Evolutionary conservation across 768 basidiomycete species (phyloP).

Genomic region (Tulasnella sp.): DNA sequence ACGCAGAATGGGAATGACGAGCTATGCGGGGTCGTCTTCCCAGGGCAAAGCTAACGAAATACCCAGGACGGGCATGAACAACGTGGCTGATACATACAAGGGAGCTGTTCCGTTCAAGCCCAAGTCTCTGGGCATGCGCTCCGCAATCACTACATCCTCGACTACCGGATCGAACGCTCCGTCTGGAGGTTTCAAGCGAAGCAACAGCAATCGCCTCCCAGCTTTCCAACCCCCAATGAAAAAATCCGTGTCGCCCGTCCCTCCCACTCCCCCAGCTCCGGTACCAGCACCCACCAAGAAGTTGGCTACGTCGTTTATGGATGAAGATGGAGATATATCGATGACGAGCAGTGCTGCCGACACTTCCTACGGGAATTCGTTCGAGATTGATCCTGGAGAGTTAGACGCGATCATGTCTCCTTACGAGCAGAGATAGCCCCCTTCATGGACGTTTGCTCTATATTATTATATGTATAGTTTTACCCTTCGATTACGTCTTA

Average conservation of each 20-base stretch:
- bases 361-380: slow-evolving; percentile 1
- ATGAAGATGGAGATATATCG: slow-evolving; percentile 13
- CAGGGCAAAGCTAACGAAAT: background rate
- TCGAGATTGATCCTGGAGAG: slow-evolving; percentile 11
- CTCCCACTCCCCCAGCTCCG: background rate
- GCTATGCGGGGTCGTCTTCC: background rate
- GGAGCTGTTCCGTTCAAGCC: background rate
- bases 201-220: background rate
- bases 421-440: background rate
- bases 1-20: slow-evolving; percentile 9
- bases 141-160: background rate
- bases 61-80: background rate
- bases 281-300: background rate
- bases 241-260: background rate
- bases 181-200: background rate
- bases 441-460: background rate
- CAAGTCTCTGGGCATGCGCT: background rate
- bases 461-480: background rate
- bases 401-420: slow-evolving; percentile 16
- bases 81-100: background rate
- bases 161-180: background rate
- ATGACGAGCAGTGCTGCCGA: slow-evolving; percentile 7
- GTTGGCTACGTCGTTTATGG: background rate
- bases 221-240: background rate
- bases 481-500: background rate